phyloP scores from a whole-genome alignment of 805 yeast species.

The Diddensiella caesifluorescens region DNA sequence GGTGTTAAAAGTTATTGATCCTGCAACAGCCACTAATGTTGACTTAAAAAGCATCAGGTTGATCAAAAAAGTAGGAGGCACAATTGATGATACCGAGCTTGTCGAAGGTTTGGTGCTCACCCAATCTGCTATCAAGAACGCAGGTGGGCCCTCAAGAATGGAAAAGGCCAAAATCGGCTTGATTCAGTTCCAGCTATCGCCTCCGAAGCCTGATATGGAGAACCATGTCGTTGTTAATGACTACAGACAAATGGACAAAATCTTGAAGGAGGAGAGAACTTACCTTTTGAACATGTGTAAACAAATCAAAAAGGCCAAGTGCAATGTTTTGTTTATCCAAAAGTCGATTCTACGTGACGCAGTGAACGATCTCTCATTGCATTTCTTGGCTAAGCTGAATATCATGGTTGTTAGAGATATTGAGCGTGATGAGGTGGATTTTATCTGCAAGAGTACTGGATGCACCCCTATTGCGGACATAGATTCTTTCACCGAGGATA shows the following conservation, averaged over 20 bases:
- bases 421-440: slow-evolving; percentile 94
- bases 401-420: slow-evolving; percentile 93
- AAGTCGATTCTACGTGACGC: slow-evolving; percentile 94
- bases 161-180: slow-evolving; percentile 91
- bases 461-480: slow-evolving; percentile 96
- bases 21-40: slow-evolving; percentile 57
- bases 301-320: slow-evolving; percentile 92
- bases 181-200: slow-evolving; percentile 90
- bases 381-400: slow-evolving; percentile 86
- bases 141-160: slow-evolving; percentile 92
- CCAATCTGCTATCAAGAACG: slow-evolving; percentile 80
- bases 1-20: slow-evolving; percentile 69
- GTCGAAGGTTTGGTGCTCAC: slow-evolving; percentile 86
- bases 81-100: slow-evolving; percentile 92
- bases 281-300: slow-evolving; percentile 91
- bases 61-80: slow-evolving; percentile 93
- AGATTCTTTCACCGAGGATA: slow-evolving; percentile 87
- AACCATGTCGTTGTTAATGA: slow-evolving; percentile 96
- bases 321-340: slow-evolving; percentile 86
- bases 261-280: slow-evolving; percentile 95
- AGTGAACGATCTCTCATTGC: slow-evolving; percentile 89
- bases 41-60: slow-evolving; percentile 85
- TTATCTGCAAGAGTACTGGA: slow-evolving; percentile 76
- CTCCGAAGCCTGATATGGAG: slow-evolving; percentile 97
- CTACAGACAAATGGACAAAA: slow-evolving; percentile 98